These are phyloP conservation scores for Solanum appendiculatum DNA, from an alignment of 257 asterid species.

Conservation along the genomic window DNA sequence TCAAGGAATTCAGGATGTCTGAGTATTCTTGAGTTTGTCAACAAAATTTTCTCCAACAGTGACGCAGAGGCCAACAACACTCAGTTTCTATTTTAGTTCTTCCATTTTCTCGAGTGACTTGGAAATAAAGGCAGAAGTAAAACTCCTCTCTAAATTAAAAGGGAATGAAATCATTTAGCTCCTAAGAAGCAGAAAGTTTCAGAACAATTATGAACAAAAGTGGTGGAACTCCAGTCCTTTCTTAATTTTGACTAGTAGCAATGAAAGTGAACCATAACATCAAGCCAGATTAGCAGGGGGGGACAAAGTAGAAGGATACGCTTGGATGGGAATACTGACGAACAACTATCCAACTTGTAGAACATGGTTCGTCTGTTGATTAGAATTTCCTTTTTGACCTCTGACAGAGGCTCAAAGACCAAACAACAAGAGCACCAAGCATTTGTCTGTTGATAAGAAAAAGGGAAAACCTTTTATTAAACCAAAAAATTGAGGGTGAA, in stretches of 20 bases:
- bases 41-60: background rate
- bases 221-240: background rate
- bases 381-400: slow-evolving; percentile 40
- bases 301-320: slow-evolving; percentile 60
- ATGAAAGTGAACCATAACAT: background rate
- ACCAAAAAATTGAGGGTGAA: background rate
- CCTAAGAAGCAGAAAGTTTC: background rate
- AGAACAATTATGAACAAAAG: background rate
- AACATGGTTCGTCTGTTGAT: slow-evolving; percentile 49
- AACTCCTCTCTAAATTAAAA: background rate
- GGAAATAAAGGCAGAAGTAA: background rate
- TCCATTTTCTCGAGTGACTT: background rate
- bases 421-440: slow-evolving; percentile 49
- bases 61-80: background rate
- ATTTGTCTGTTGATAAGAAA: slow-evolving; percentile 34
- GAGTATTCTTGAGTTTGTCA: slow-evolving; percentile 31
- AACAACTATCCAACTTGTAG: slow-evolving; percentile 40
- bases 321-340: slow-evolving; percentile 50
- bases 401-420: slow-evolving; percentile 29
- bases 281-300: slow-evolving; percentile 11
- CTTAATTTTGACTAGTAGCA: background rate
- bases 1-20: slow-evolving; percentile 64
- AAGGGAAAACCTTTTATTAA: background rate
- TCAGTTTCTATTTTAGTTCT: background rate
- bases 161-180: background rate